Base-by-base conservation (phyloP, 2,329 filamentous ascomycete genomes). In the Clonostachys rhizophaga region DNA sequence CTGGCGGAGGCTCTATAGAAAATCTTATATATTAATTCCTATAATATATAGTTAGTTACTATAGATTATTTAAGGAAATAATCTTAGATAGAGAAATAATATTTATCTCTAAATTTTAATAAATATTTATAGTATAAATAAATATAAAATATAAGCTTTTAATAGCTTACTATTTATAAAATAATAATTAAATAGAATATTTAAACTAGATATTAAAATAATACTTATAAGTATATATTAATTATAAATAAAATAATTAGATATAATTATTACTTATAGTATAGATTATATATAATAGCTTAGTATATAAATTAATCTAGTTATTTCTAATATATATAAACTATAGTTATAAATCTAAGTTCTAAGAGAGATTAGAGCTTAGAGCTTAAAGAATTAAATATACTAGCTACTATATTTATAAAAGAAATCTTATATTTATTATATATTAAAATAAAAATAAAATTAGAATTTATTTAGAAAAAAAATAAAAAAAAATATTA, bases 401-500 rank as follows among this genome's bases (percentile, higher is more conserved):
- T 42, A 16, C 12, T 16, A 5, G 6, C 6, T 16, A 18, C 6
- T 16, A 42, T 16, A 16, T 6, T 17, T 42, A 42, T 42, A 16
- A 42, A n/a, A 42, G 7, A 42, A n/a, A 16, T 6, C 5, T 42
- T 42, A 42, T 42, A 42, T 6, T 13, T 17, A 42, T 18, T 42
- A 13, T 42, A 17, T 42, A 42, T 16, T 9, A 37, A 47, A 30
- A 41, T 42, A 43, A 40, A 11, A 40, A 5, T 34, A 40, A 20
- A 44, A 47, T 34, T 37, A 34, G 40, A 39, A n/a, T 42, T 45
- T 43, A 45, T 40, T 4, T 34, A 46, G 4, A 18, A 45, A 35
- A 13, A n/a, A 47, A 49, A n/a, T n/a, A n/a, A 42, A 20, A 43
- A 43, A 7, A 18, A 34, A 42, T 42, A 42, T 18, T 42, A 42